Percentiles rank a stretch among this genome's conserved stretches.
Conservation (phyloP, 352 stramenopile species). For the Phytophthora pseudosyringae region DNA sequence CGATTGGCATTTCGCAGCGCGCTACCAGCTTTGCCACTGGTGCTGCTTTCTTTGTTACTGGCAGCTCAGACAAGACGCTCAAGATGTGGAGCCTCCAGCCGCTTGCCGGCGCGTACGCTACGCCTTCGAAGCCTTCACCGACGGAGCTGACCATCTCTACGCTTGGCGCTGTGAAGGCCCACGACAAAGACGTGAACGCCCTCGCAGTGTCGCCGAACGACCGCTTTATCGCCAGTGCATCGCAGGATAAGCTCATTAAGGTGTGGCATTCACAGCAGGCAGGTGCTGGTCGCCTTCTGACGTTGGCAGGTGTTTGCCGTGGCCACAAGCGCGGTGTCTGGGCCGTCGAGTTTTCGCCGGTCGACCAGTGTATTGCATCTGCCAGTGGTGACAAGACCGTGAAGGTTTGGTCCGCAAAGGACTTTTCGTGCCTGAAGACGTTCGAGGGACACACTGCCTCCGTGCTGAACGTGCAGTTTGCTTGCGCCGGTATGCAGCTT, state of each 20-base stretch:
- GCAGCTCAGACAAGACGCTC: slow-evolving; percentile 96
- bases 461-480: slow-evolving; percentile 90
- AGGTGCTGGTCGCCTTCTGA: slow-evolving; percentile 76
- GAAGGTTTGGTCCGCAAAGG: slow-evolving; percentile 96
- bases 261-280: slow-evolving; percentile 91
- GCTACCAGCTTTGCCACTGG: slow-evolving; percentile 69
- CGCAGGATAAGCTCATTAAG: slow-evolving; percentile 98
- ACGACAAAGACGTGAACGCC: slow-evolving; percentile 98
- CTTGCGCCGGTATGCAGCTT: slow-evolving; percentile 93
- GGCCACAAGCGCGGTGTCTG: slow-evolving; percentile 98
- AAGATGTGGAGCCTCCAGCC: slow-evolving; percentile 96
- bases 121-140: slow-evolving; percentile 39
- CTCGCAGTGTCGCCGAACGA: slow-evolving; percentile 97
- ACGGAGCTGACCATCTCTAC: slow-evolving; percentile 58
- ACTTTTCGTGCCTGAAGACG: slow-evolving; percentile 96
- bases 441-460: slow-evolving; percentile 95
- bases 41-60: slow-evolving; percentile 95
- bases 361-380: slow-evolving; percentile 96
- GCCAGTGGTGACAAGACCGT: slow-evolving; percentile 97
- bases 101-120: slow-evolving; percentile 54
- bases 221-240: slow-evolving; percentile 96
- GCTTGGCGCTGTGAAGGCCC: slow-evolving; percentile 81
- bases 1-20: slow-evolving; percentile 93
- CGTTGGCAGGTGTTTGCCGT: slow-evolving; percentile 91
- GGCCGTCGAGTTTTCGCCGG: slow-evolving; percentile 96